Evolutionary conservation across 2,329 filamentous ascomycete genomes (phyloP), one percentile per base, ranked within the genome.

Genomic region (Akanthomyces muscarius): DNA sequence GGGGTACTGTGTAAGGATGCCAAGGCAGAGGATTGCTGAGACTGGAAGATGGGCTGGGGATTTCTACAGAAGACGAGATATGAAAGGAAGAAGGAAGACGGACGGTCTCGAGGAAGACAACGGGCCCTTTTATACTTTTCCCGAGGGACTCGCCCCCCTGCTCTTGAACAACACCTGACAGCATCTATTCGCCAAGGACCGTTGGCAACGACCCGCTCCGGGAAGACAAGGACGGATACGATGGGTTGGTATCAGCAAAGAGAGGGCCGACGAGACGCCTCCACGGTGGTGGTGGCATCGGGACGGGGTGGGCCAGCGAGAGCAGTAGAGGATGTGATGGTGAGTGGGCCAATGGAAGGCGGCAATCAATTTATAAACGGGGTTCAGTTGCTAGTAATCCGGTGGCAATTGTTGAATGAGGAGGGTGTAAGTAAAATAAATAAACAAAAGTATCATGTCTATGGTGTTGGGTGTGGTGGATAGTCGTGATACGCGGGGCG

Each of bases 51-150:
- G 13, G n/a, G 21, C n/a, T 59, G 4, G 21, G 42, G 36, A 5
- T 21, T 16, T 5, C n/a, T 51, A 18, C 23, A 51, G 60, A 65
- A 68, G 50, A 58, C 71, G 68, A 71, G 71, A 77, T 75, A 75
- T 75, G 76, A 80, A 81, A 81, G 78, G 77, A 84, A 80, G 79
- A 83, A 81, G 76, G 78, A 83, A 73, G 74, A 77, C 72, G 72
- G 63, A 66, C 66, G 69, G 69, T 70, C 70, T 75, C 73, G 71
- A 74, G 69, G 79, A 81, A 76, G 76, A 82, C 76, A 74, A 76
- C 72, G 71, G 71, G 73, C 75, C 83, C 77, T 86, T 88, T 88
- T 88, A 88, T 88, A 88, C 78, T 80, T 83, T 80, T 84, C 71
- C 14, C 36, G 53, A 53, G 28, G 65, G 65, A 66, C 68, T 68